A percentile compares a stretch with the other conserved stretches of the same genome.
Evolutionary conservation across 305 asterid genomes (phyloP).

Genomic region (Rubia peregrina): DNA sequence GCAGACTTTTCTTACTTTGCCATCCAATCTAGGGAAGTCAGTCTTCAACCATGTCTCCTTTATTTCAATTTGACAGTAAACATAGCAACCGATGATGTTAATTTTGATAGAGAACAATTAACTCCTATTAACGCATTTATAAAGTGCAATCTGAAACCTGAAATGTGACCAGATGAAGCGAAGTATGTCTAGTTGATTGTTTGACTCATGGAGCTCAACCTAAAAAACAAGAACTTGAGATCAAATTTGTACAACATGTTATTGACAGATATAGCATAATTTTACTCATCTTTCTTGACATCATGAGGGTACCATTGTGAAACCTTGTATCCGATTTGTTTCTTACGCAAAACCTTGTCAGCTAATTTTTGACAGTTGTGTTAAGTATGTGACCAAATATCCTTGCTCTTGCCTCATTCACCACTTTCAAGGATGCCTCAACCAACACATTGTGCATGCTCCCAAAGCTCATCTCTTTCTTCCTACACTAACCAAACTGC

Average conservation of each 20-base stretch:
- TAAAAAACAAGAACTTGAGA: not conserved
- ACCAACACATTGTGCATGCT: constrained; percentile 58
- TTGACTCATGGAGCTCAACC: not conserved
- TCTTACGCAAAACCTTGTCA: constrained; percentile 32
- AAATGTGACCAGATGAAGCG: not conserved
- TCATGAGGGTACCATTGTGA: too few relatives aligned
- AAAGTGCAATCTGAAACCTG: constrained; percentile 57
- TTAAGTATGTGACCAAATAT: constrained; percentile 83
- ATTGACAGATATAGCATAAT: not conserved
- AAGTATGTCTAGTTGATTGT: not conserved
- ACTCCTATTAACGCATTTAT: constrained; percentile 36
- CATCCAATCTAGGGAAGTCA: constrained; percentile 48
- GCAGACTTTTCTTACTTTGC: constrained; percentile 37
- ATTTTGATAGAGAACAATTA: constrained; percentile 46
- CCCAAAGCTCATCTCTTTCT: constrained; percentile 38
- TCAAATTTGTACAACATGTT: not conserved
- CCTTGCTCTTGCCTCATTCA: constrained; percentile 73
- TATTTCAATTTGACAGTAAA: constrained; percentile 77
- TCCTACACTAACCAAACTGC: not conserved
- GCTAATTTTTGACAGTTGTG: constrained; percentile 64
- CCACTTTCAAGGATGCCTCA: constrained; percentile 67
- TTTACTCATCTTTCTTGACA: too few relatives aligned
- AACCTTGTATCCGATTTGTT: too few relatives aligned
- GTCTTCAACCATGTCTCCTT: constrained; percentile 62
- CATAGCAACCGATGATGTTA: constrained; percentile 71